These are phyloP conservation scores for Penicillium odoratum DNA, from an alignment of 495 filamentous ascomycete genomes.

Conservation along the genomic window DNA sequence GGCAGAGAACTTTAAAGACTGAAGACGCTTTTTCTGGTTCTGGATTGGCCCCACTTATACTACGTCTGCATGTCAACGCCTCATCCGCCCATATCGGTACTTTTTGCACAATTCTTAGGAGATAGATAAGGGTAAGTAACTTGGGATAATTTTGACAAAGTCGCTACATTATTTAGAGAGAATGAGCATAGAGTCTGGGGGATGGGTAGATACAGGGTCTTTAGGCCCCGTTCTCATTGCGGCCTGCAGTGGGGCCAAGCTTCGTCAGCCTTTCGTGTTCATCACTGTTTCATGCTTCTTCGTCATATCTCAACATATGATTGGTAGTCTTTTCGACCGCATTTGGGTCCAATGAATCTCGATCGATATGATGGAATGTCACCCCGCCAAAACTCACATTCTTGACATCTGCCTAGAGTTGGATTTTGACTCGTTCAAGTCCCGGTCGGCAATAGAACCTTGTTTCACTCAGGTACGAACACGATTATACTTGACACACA, in stretches of 20 bases:
- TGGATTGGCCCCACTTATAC: slow-evolving; percentile 8
- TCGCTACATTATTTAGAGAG: no score
- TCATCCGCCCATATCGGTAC: slow-evolving; percentile 2
- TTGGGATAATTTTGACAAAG: no score
- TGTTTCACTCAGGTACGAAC: not conserved
- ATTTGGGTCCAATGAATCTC: not conserved
- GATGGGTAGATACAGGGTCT: not conserved
- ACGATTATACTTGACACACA: not conserved
- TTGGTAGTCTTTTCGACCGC: not conserved
- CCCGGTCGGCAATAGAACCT: not conserved
- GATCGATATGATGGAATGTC: not conserved
- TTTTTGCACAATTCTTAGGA: no score
- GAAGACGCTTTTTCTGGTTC: not conserved
- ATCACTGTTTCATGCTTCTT: slow-evolving; percentile 15
- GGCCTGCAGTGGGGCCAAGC: slow-evolving; percentile 10
- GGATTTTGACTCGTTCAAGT: not conserved
- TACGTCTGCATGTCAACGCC: slow-evolving; percentile 7
- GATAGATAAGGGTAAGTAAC: no score
- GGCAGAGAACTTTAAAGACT: not conserved
- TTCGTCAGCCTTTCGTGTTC: slow-evolving; percentile 18
- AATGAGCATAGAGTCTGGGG: not conserved
- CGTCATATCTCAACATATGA: not conserved
- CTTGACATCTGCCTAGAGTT: not conserved
- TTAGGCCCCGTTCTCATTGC: slow-evolving; percentile 1
- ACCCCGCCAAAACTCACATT: not conserved